Conservation (phyloP, 169 alveolate species). For the Eimeria falciformis region DNA sequence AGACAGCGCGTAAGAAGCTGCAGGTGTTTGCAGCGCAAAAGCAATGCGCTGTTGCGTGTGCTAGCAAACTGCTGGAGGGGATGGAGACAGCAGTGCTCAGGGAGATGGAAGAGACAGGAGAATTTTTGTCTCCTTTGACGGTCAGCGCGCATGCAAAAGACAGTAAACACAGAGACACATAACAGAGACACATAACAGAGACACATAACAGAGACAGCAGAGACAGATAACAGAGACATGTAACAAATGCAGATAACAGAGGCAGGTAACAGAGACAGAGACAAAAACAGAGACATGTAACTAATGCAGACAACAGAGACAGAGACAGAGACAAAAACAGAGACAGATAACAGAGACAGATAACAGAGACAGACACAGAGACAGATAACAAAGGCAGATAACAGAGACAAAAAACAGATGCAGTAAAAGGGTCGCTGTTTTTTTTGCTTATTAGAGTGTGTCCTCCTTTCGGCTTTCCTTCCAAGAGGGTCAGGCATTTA, state of each 20-base stretch:
- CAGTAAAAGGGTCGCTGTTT: background rate
- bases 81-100: background rate
- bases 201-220: too few relatives aligned
- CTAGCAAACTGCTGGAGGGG: background rate
- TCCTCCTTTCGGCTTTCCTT: slow-evolving; percentile 16
- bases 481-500: background rate
- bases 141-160: slow-evolving; percentile 4
- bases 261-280: too few relatives aligned
- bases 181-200: too few relatives aligned
- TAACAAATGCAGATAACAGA: too few relatives aligned
- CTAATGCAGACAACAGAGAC: too few relatives aligned
- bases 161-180: too few relatives aligned
- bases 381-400: background rate
- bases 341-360: too few relatives aligned
- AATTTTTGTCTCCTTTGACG: slow-evolving; percentile 55
- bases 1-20: slow-evolving; percentile 74
- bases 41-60: background rate
- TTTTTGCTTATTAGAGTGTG: background rate
- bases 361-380: background rate
- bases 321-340: too few relatives aligned
- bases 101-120: slow-evolving; percentile 27
- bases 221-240: too few relatives aligned
- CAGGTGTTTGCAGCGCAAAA: background rate
- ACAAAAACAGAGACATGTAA: too few relatives aligned
- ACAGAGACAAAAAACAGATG: background rate